Percentiles rank a stretch among this genome's conserved stretches.
Evolutionary conservation across 2,329 filamentous ascomycete genomes (phyloP).

Genomic region (Trichoderma endophyticum): DNA sequence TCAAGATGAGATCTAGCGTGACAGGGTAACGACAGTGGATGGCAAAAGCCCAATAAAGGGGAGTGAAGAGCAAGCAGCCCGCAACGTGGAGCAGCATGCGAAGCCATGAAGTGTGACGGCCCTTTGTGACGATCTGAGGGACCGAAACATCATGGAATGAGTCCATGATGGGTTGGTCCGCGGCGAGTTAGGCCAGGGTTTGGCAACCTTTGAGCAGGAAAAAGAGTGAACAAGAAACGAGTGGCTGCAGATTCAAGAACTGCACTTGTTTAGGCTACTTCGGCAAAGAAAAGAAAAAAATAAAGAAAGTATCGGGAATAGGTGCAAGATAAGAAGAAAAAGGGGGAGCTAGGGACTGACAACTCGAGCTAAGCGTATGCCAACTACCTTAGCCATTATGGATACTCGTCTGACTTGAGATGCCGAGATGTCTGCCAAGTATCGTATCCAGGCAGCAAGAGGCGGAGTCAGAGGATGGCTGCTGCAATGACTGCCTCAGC

Average conservation of each 20-base stretch:
- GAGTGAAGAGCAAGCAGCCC: conserved; percentile 23
- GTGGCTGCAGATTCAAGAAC: not conserved
- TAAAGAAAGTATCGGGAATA: not conserved
- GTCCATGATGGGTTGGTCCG: not conserved
- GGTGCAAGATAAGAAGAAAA: not conserved
- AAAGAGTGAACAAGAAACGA: not conserved
- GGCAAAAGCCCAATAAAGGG: conserved; percentile 22
- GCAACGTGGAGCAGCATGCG: conserved; percentile 23
- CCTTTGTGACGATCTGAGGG: conserved; percentile 1
- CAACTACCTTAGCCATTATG: not conserved
- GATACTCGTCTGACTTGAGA: not conserved
- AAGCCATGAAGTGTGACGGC: conserved; percentile 19
- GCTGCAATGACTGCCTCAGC: not conserved
- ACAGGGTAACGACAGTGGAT: conserved; percentile 26
- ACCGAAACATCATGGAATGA: not conserved
- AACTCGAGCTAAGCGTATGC: not conserved
- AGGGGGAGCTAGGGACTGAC: not conserved
- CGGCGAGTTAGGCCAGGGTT: not conserved
- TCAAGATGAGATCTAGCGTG: conserved; percentile 25
- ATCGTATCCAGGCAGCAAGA: not conserved
- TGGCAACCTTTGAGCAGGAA: not conserved
- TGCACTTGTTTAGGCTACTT: not conserved
- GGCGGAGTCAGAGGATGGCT: not conserved
- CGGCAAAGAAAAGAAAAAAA: not conserved
- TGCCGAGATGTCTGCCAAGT: not conserved